Percentiles rank a stretch among this genome's conserved stretches.
phyloP scores from a whole-genome alignment of 208 protist species.

The Plasmodiophora brassicae region DNA sequence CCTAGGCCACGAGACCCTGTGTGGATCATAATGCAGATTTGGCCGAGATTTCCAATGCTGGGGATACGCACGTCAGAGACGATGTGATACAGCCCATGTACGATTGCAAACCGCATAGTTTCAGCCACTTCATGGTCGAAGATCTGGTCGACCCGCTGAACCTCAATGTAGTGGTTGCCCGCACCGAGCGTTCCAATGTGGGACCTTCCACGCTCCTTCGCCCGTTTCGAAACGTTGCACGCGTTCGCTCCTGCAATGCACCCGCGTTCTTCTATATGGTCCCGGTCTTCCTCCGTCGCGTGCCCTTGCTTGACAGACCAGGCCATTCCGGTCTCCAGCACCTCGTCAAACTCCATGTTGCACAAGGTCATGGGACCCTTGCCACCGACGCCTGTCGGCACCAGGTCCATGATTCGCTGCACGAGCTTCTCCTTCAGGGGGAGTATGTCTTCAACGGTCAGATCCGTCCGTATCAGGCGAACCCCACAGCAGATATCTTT shows the following conservation, averaged over 20 bases:
- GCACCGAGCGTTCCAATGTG: conserved; percentile 77
- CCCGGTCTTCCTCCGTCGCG: conserved; percentile 75
- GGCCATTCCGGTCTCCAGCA: conserved; percentile 71
- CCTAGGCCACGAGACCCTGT: conserved; percentile 71
- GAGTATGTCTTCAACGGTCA: conserved; percentile 63
- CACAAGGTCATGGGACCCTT: neutral
- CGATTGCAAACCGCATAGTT: too few relatives aligned
- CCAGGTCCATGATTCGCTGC: conserved; percentile 71
- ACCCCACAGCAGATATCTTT: conserved; percentile 90
- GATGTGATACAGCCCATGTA: too few relatives aligned
- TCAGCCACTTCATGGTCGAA: conserved; percentile 65
- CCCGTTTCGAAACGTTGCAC: conserved; percentile 60
- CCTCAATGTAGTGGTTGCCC: conserved; percentile 76
- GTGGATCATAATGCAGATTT: conserved; percentile 76
- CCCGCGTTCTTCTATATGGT: conserved; percentile 74
- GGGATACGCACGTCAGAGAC: too few relatives aligned
- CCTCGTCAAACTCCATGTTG: conserved; percentile 57
- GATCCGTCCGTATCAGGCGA: conserved; percentile 72
- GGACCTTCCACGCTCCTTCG: conserved; percentile 70
- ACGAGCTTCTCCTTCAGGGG: conserved; percentile 64
- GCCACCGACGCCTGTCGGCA: conserved; percentile 54
- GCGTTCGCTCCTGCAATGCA: conserved; percentile 63
- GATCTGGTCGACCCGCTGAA: conserved; percentile 71
- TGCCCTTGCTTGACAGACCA: conserved; percentile 74
- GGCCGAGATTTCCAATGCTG: conserved; percentile 57